Evolutionary conservation across 2,329 filamentous ascomycete genomes (phyloP), one percentile per base, ranked within the genome.

Genomic region (Microdochium bolleyi): DNA sequence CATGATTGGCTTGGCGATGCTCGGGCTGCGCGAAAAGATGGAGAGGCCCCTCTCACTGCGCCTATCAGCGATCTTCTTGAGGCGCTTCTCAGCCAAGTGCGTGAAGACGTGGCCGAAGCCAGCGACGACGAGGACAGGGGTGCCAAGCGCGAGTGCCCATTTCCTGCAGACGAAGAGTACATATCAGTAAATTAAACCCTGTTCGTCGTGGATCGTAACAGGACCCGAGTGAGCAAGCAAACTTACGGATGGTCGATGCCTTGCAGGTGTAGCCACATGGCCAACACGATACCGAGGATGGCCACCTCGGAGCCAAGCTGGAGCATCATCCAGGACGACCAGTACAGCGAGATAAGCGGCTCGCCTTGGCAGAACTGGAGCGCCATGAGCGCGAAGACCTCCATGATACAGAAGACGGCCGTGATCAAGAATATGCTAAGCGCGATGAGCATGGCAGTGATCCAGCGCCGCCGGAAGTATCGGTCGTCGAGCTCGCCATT

Each of bases 331-430:
- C 79, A 83, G 2, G 79, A 81, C 0, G 79, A 76, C 80, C 80
- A 83, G 64, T 82, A 83, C 0, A 83, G 66, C 1, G 75, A 73
- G 67, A 82, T 82, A 52, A 83, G 71, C 57, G 82, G 76, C 58
- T 84, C 80, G 10, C 79, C 79, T 37, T 80, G 77, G 56, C 80
- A 84, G 57, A 80, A 84, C 57, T 83, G 77, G 3, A 82, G 64
- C 1, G 76, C 76, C 53, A 81, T 59, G 19, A 82, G 71, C 11
- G 70, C 67, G 53, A 76, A 83, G 14, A 76, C 76, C 61, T 84
- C 79, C 65, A 83, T 71, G 51, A 82, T 66, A 25, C 80, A 69
- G 13, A 75, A 66, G 30, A 65, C 64, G 3, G 74, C 68, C 0
- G 77, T 73, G 1, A 76, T 51, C 3, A 67, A 37, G 21, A 80